These are phyloP conservation scores for Emmonsia crescens DNA, from an alignment of 2,329 filamentous ascomycete species.

Conservation along the genomic window DNA sequence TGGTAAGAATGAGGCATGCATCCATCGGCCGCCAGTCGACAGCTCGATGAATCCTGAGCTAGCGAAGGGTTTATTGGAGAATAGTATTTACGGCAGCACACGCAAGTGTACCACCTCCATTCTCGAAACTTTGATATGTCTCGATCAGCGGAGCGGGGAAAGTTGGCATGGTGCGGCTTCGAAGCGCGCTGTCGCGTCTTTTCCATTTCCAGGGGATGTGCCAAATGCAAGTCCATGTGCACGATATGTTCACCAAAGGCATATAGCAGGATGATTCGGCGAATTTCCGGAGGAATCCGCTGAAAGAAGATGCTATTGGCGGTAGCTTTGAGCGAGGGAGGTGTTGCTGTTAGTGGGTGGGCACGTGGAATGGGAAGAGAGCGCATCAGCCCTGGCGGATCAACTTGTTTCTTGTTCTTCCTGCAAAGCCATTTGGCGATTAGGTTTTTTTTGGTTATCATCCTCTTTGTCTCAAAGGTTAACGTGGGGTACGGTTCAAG, in stretches of 20 bases:
- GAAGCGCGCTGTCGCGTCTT: background rate
- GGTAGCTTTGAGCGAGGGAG: slow-evolving; percentile 1
- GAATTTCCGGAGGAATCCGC: slow-evolving; percentile 18
- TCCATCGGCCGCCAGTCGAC: background rate
- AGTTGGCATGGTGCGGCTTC: slow-evolving; percentile 1
- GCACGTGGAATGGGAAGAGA: background rate
- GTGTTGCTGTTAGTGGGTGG: slow-evolving; percentile 6
- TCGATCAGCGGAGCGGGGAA: background rate
- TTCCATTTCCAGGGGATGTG: slow-evolving; percentile 2
- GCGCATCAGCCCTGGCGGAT: background rate
- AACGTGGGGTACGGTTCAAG: background rate
- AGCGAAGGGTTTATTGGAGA: background rate
- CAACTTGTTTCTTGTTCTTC: background rate
- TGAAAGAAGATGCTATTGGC: slow-evolving; percentile 7
- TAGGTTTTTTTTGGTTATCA: background rate
- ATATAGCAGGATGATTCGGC: slow-evolving; percentile 14
- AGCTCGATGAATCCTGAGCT: background rate
- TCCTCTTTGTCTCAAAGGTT: too few species aligned
- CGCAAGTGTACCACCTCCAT: slow-evolving; percentile 7
- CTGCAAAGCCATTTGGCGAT: background rate
- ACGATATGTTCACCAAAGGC: slow-evolving; percentile 6
- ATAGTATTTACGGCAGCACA: slow-evolving; percentile 3
- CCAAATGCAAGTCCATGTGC: slow-evolving; percentile 8
- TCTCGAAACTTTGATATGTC: background rate
- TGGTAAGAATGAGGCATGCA: background rate